Percentiles rank a stretch among this genome's conserved stretches.
These are phyloP conservation scores for Colletotrichum siamense DNA, from an alignment of 2,329 filamentous ascomycete species.

Conservation along the genomic window DNA sequence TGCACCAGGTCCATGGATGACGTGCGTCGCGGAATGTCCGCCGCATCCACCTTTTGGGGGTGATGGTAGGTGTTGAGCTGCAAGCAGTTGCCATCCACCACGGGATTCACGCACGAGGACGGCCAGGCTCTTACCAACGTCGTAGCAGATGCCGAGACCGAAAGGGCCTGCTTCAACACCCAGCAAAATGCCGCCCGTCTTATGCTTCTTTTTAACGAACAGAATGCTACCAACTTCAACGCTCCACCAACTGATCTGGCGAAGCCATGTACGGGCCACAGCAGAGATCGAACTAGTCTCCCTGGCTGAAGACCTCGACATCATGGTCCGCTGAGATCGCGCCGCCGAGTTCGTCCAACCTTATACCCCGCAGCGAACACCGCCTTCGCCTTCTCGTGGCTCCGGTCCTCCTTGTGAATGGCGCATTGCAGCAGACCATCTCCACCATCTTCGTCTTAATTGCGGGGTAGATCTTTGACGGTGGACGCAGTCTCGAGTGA, in stretches of 20 bases:
- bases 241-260: background rate
- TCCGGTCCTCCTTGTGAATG: background rate
- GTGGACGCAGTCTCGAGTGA: background rate
- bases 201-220: background rate
- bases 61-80: background rate
- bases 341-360: background rate
- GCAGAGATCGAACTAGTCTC: background rate
- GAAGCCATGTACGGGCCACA: background rate
- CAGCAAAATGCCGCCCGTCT: background rate
- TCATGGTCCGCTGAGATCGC: background rate
- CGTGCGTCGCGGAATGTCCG: background rate
- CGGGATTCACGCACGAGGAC: background rate
- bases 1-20: background rate
- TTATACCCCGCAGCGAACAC: background rate
- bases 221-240: background rate
- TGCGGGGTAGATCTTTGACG: background rate
- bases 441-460: background rate
- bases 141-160: background rate
- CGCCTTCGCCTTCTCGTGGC: background rate
- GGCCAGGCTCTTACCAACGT: background rate
- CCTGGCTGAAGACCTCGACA: background rate
- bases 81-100: background rate
- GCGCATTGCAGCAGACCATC: background rate
- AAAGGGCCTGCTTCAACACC: background rate
- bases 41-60: background rate